These are phyloP conservation scores for Hyphopichia burtonii DNA, from an alignment of 1,139 yeast species.

Conservation along the genomic window DNA sequence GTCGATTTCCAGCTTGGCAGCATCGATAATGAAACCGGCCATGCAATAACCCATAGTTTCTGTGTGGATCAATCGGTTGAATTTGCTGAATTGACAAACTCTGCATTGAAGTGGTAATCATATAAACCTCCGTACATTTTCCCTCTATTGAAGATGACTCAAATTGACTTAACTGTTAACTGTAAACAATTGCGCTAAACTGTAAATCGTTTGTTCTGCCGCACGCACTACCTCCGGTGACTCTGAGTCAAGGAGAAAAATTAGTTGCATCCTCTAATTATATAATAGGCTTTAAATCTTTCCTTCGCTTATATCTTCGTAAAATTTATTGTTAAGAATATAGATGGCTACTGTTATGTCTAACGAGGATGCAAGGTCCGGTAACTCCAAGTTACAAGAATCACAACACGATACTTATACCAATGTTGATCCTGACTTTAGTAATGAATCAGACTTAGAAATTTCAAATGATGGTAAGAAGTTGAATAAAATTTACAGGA, in stretches of 20 bases:
- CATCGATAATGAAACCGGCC: slow-evolving; percentile 13
- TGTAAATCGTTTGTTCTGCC: no score
- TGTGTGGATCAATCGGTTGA: slow-evolving; percentile 54
- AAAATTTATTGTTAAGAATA: neutral
- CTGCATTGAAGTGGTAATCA: slow-evolving; percentile 1
- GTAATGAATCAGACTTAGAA: neutral
- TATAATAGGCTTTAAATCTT: neutral
- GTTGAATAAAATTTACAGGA: slow-evolving; percentile 61
- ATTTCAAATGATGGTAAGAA: slow-evolving; percentile 17
- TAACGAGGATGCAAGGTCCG: neutral
- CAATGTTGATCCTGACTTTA: neutral
- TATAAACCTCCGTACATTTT: no score
- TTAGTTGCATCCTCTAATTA: neutral
- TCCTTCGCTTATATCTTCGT: neutral
- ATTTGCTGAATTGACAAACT: slow-evolving; percentile 45
- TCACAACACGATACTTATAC: neutral
- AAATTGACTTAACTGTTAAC: no score
- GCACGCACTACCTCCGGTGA: neutral
- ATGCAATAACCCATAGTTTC: slow-evolving; percentile 52
- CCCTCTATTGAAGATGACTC: no score
- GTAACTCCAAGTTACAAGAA: neutral
- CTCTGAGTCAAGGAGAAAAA: slow-evolving; percentile 2
- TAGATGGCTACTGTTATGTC: neutral
- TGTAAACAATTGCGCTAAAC: no score
- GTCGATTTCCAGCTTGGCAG: slow-evolving; percentile 31